A percentile compares a stretch with the other conserved stretches of the same genome.
Conservation (phyloP, 2,329 filamentous ascomycete species). For the Blastomyces emzantsi region DNA sequence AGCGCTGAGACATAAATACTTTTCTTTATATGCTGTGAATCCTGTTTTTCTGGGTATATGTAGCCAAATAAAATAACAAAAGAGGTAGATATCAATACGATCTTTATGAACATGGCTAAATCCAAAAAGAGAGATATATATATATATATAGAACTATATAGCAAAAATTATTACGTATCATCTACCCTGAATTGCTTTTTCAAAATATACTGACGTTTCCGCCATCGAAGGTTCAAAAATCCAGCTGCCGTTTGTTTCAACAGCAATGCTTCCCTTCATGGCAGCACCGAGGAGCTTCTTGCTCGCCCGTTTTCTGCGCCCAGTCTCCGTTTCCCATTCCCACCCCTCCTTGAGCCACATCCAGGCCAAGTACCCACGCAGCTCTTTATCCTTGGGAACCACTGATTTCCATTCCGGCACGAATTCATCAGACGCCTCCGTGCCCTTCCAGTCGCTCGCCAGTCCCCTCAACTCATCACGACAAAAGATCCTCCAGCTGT, state of each 20-base stretch:
- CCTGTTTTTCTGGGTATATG: background rate
- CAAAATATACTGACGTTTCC: conserved; percentile 17
- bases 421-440: conserved; percentile 43
- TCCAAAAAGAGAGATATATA: background rate
- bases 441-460: conserved; percentile 58
- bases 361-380: conserved; percentile 80
- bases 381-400: conserved; percentile 72
- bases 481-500: conserved; percentile 92
- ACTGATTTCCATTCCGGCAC: conserved; percentile 90
- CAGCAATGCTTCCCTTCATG: conserved; percentile 32
- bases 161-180: background rate
- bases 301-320: conserved; percentile 38
- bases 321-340: conserved; percentile 67
- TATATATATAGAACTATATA: background rate
- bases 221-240: conserved; percentile 28
- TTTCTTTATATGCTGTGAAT: background rate
- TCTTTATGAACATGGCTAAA: background rate
- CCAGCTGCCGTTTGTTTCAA: conserved; percentile 36
- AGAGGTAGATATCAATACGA: background rate
- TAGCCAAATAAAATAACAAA: background rate
- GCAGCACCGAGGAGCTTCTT: conserved; percentile 33
- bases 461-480: conserved; percentile 64
- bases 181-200: conserved; percentile 3
- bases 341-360: conserved; percentile 85
- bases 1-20: background rate